Evolutionary conservation across 1,139 yeast species (phyloP).

Genomic region (Kodamaea fungicola): DNA sequence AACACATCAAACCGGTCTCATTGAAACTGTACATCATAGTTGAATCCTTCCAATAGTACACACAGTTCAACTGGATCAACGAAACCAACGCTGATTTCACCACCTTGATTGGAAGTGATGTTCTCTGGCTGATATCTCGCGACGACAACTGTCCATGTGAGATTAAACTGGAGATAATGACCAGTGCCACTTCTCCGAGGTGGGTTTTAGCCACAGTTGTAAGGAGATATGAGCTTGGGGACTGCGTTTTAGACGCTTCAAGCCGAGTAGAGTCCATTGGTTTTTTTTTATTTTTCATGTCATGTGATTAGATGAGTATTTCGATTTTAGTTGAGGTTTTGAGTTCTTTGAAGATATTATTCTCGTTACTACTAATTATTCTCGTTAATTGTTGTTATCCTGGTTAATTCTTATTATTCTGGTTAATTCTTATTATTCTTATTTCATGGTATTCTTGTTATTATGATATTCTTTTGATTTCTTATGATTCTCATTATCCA

Average conservation of each 20-base stretch:
- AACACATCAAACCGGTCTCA: constrained; percentile 59
- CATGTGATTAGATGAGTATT: background rate
- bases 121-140: constrained; percentile 40
- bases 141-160: constrained; percentile 58
- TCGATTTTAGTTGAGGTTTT: too few species aligned
- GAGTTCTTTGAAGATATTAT: too few species aligned
- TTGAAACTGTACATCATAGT: constrained; percentile 56
- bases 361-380: too few species aligned
- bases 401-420: too few species aligned
- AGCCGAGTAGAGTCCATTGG: constrained; percentile 15
- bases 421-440: too few species aligned
- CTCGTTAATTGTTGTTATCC: too few species aligned
- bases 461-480: too few species aligned
- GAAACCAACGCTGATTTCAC: constrained; percentile 61
- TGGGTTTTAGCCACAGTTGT: constrained; percentile 51
- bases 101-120: constrained; percentile 38
- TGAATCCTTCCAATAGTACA: constrained; percentile 50
- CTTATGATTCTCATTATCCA: too few species aligned
- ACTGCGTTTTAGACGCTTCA: constrained; percentile 42
- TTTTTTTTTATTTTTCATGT: background rate
- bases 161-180: constrained; percentile 50
- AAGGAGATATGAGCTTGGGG: constrained; percentile 60
- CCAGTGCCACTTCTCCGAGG: constrained; percentile 64
- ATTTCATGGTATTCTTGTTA: too few species aligned
- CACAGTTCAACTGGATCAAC: constrained; percentile 63